Percentiles rank a stretch among this genome's conserved stretches.
phyloP scores from a whole-genome alignment of 768 basidiomycete species.

The Boletus speciosus region DNA sequence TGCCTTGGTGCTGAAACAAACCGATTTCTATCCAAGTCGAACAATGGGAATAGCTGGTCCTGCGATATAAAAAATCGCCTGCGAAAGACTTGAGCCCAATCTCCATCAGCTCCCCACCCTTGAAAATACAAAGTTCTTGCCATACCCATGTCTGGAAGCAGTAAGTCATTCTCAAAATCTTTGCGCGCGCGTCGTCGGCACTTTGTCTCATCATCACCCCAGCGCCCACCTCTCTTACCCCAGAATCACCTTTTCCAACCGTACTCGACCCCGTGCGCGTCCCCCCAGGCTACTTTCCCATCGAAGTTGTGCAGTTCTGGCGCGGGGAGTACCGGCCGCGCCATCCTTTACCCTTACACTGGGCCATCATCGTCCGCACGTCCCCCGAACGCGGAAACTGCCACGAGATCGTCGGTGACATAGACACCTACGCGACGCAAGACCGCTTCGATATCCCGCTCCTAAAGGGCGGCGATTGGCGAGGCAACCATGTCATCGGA shows the following conservation, averaged over 20 bases:
- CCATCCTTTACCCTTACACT: conserved; percentile 24
- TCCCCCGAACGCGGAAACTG: conserved; percentile 18
- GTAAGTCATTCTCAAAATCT: background rate
- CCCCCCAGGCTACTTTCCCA: conserved; percentile 12
- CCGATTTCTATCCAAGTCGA: background rate
- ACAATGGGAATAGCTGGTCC: background rate
- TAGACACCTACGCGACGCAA: conserved; percentile 18
- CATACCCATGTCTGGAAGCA: background rate
- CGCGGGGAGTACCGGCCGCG: conserved; percentile 18
- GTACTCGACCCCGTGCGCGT: conserved; percentile 19
- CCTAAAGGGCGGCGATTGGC: conserved; percentile 16
- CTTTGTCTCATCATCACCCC: background rate
- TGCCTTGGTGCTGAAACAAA: background rate
- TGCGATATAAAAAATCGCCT: background rate
- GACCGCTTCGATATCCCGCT: conserved; percentile 16
- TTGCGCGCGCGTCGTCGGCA: background rate
- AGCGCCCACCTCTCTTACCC: background rate
- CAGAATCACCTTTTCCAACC: background rate
- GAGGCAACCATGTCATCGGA: conserved; percentile 26
- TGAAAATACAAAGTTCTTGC: background rate
- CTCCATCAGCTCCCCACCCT: background rate
- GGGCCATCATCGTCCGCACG: conserved; percentile 27
- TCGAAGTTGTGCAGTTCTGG: conserved; percentile 31
- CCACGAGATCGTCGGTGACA: conserved; percentile 29
- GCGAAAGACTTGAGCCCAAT: background rate